Evolutionary conservation across 805 yeast genomes (phyloP).

Genomic region (Saccharomycopsis amapae): DNA sequence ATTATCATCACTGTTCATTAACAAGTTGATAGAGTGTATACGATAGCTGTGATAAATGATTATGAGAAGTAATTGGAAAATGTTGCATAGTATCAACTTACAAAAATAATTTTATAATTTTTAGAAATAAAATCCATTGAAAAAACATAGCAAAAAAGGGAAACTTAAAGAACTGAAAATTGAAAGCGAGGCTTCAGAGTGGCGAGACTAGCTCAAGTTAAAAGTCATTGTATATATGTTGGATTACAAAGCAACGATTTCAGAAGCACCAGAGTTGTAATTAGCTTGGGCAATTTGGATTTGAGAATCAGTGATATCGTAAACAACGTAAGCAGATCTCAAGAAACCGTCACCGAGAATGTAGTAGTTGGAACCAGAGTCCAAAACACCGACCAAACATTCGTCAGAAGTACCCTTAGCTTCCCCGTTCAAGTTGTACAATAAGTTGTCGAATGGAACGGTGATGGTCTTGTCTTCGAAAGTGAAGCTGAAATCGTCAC

Average conservation of each 20-base stretch:
- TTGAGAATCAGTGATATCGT: slow-evolving; percentile 50
- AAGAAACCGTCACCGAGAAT: slow-evolving; percentile 53
- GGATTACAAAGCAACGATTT: background rate
- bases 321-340: slow-evolving; percentile 55
- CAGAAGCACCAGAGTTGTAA: slow-evolving; percentile 31
- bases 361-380: slow-evolving; percentile 14
- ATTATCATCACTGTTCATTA: no score
- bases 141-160: background rate
- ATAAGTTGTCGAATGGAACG: slow-evolving; percentile 39
- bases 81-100: no score
- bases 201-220: no score
- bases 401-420: slow-evolving; percentile 2
- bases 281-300: slow-evolving; percentile 49
- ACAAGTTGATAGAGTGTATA: no score
- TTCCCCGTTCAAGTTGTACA: slow-evolving; percentile 19
- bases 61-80: no score
- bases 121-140: no score
- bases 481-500: slow-evolving; percentile 23
- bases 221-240: background rate
- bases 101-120: no score
- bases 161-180: background rate
- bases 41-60: no score
- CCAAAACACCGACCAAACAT: slow-evolving; percentile 17
- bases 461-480: slow-evolving; percentile 51
- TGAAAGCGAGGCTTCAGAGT: no score